Evolutionary conservation across 257 asterid species (phyloP), one percentile per base, ranked within the genome.

Genomic region (Lantana camara): DNA sequence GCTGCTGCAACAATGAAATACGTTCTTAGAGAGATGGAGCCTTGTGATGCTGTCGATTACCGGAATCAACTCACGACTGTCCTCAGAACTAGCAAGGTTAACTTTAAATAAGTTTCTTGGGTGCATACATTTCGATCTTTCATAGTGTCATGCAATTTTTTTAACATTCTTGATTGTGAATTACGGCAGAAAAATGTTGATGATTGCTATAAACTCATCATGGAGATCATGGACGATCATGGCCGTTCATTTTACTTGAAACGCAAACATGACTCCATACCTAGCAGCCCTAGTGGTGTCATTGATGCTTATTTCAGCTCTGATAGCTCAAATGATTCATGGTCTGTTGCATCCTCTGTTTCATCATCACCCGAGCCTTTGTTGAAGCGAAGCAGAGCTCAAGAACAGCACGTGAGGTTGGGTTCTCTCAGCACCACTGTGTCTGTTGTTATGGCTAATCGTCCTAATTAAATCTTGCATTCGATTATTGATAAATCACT

Each of bases 281-380:
- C 84, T 1, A 62, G 79, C 50, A 82, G 88, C 32, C 88, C 88
- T 17, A 73, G 77, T 51, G 85, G 88, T 37, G 77, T 82, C 0
- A 66, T 82, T 8, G 88, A 82, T 59, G 79, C 81, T 19, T 79
- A 81, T 70, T 76, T 82, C 63, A 67, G 73, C 71, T 75, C 73
- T 2, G 83, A 79, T 32, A 73, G 79, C 68, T 82, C 88, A 15
- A 76, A 70, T 11, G 88, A 82, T 19, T 82, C 81, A 8, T 82
- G 87, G 87, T 16, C 69, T 1, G 67, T 62, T 17, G 72, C 49
- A 42, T 57, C 75, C 84, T 16, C 69, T 1, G 67, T 62, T 17
- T 70, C 49, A 42, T 57, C 75, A 24, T 69, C 73, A 9, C 64
- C 79, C 2, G 79, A 78, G 56, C 87, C 82, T 15, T 24, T 41